Evolutionary conservation across 768 basidiomycete species (phyloP), one percentile per base, ranked within the genome.

Genomic region (Russula griseocarnosa): DNA sequence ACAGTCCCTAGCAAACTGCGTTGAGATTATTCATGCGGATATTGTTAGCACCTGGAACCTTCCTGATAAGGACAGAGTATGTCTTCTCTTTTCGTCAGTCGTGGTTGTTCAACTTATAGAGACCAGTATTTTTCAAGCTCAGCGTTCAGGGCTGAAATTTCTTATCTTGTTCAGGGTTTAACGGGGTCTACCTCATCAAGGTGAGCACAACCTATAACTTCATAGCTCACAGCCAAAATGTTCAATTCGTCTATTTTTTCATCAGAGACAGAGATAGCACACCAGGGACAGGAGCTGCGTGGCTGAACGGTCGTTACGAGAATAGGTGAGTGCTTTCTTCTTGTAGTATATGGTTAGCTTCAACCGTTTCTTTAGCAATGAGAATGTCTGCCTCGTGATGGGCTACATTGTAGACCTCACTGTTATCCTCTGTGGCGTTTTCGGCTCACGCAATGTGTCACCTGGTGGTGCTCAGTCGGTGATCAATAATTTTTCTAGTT

Each of bases 381-480:
- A 63, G 50, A 36, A 63, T 44, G 10, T 58, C 5, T 36, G 51
- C 16, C 36, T 32, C 14, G 51, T 53, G 26, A 28, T 58, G 57
- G 56, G 57, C 42, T 63, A 63, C 50, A 58, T 63, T 13, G 57
- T 63, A 30, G 26, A 53, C 47, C 53, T 64, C 18, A 64, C 52
- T 1, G 13, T 55, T 8, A 40, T 64, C 24, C n/a, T 60, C 11
- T 14, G 26, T 4, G 11, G 22, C 36, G 5, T 64, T 20, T 64
- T 34, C 34, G 30, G n/a, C n/a, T 40, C 3, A 36, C 2, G 5
- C 14, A 28, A 40, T 20, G 28, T 55, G 28, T 55, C 53, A 11
- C 28, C 52, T n/a, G 8, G 1, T 20, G 16, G 14, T 9, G 36
- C 42, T 32, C 52, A 26, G 30, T 49, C 16, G 4, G 14, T 26